A percentile compares a stretch with the other conserved stretches of the same genome.
Evolutionary conservation across 2,329 filamentous ascomycete genomes (phyloP).

Genomic region (Chrysoporthe deuterocubensis): DNA sequence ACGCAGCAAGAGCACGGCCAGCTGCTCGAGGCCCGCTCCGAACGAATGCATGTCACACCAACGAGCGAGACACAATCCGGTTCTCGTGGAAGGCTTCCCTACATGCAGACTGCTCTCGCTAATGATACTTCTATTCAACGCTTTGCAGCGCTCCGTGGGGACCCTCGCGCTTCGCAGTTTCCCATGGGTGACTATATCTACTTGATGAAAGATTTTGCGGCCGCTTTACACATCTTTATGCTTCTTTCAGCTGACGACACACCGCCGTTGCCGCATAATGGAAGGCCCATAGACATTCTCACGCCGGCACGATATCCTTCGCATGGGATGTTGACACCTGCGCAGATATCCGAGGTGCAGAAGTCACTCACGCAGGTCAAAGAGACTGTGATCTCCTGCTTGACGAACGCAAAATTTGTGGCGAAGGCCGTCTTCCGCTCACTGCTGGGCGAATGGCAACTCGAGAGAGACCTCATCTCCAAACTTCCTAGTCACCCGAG

Average conservation of each 20-base stretch:
- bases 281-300: slow-evolving; percentile 55
- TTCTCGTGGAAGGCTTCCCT: not conserved
- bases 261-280: slow-evolving; percentile 46
- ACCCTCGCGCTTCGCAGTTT: slow-evolving; percentile 67
- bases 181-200: slow-evolving; percentile 84
- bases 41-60: too few relatives aligned
- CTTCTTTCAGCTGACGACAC: slow-evolving; percentile 39
- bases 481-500: slow-evolving; percentile 62
- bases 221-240: slow-evolving; percentile 58
- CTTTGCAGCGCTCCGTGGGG: slow-evolving; percentile 55
- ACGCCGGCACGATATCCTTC: slow-evolving; percentile 60
- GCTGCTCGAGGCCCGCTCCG: slow-evolving; percentile 26
- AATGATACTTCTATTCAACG: slow-evolving; percentile 50
- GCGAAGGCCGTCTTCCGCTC: slow-evolving; percentile 71
- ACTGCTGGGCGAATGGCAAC: slow-evolving; percentile 70
- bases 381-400: slow-evolving; percentile 45
- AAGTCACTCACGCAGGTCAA: slow-evolving; percentile 53
- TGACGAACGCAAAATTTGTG: slow-evolving; percentile 56
- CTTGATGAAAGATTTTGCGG: slow-evolving; percentile 72
- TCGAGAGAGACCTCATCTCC: slow-evolving; percentile 61
- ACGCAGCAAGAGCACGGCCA: slow-evolving; percentile 36
- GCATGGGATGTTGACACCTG: slow-evolving; percentile 43
- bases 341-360: slow-evolving; percentile 44
- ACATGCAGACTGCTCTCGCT: slow-evolving; percentile 46
- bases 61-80: too few relatives aligned